Evolutionary conservation across 78 protist species (phyloP).

Genomic region (Dictyostelium intermedium): DNA sequence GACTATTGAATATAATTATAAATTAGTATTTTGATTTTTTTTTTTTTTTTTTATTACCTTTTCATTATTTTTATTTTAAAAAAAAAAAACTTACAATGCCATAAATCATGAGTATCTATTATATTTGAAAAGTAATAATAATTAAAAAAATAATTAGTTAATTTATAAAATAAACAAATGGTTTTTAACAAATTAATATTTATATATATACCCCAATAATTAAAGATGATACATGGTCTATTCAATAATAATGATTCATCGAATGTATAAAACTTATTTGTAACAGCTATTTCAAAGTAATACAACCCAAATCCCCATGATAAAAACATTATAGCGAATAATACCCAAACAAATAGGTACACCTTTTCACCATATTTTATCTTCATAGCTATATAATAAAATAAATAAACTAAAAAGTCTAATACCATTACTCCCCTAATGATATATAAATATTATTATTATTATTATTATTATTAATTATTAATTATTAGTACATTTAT

Average conservation of each 20-base stretch:
- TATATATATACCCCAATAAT: not conserved
- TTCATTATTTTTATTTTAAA: not conserved
- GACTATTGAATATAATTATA: not conserved
- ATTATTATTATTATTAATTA: not conserved
- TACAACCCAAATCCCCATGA: constrained; percentile 71
- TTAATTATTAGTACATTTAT: not conserved
- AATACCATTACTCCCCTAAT: constrained; percentile 74
- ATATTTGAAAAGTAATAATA: not conserved
- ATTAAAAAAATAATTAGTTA: not conserved
- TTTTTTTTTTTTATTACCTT: not conserved
- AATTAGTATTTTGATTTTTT: not conserved
- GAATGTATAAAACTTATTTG: constrained; percentile 59
- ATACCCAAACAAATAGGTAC: constrained; percentile 33
- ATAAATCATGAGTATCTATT: constrained; percentile 56
- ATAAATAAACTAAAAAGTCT: constrained; percentile 68
- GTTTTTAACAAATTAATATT: not conserved
- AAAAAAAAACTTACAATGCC: constrained; percentile 32
- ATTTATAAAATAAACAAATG: not conserved
- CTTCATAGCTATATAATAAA: constrained; percentile 80
- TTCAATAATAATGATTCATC: constrained; percentile 45
- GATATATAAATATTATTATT: no score
- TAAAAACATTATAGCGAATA: constrained; percentile 42
- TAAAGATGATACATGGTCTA: constrained; percentile 58
- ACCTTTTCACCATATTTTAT: constrained; percentile 63
- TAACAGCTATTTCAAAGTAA: constrained; percentile 62